These are phyloP conservation scores for Epichloe festucae DNA, from an alignment of 2,329 filamentous ascomycete species.

Conservation along the genomic window DNA sequence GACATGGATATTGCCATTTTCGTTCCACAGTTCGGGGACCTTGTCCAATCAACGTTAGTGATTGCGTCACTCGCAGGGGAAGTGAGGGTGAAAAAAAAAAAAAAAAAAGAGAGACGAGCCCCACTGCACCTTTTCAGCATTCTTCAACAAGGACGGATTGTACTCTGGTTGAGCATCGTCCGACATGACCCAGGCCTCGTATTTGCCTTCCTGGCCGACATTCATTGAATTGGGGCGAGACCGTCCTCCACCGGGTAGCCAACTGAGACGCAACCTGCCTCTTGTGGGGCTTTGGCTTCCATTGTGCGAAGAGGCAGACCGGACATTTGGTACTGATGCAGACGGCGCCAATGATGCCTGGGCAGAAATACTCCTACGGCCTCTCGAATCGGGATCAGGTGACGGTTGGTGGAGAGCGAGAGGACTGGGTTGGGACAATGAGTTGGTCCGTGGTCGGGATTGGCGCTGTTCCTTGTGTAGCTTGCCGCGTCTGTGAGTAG, in stretches of 20 bases:
- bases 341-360: constrained; percentile 20
- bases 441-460: constrained; percentile 19
- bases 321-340: constrained; percentile 12
- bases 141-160: constrained; percentile 36
- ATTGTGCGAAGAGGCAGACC: constrained; percentile 13
- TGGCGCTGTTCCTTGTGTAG: constrained; percentile 19
- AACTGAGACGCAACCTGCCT: constrained; percentile 37
- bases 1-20: constrained; percentile 42
- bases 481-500: constrained; percentile 12
- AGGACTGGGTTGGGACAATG: constrained; percentile 15
- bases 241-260: constrained; percentile 35
- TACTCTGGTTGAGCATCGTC: constrained; percentile 42
- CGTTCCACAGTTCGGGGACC: constrained; percentile 56
- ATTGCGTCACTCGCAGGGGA: too few relatives aligned
- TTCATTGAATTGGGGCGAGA: constrained; percentile 38
- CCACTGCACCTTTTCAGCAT: constrained; percentile 38
- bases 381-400: constrained; percentile 25
- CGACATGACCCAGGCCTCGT: constrained; percentile 41
- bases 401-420: constrained; percentile 17
- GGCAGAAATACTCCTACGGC: constrained; percentile 34
- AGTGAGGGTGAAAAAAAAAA: neutral
- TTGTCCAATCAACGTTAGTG: constrained; percentile 21
- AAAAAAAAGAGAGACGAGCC: too few relatives aligned
- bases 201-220: constrained; percentile 10
- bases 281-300: constrained; percentile 32